phyloP scores from a whole-genome alignment of 1,284 basidiomycete species.

The Cutaneotrichosporon sp. region DNA sequence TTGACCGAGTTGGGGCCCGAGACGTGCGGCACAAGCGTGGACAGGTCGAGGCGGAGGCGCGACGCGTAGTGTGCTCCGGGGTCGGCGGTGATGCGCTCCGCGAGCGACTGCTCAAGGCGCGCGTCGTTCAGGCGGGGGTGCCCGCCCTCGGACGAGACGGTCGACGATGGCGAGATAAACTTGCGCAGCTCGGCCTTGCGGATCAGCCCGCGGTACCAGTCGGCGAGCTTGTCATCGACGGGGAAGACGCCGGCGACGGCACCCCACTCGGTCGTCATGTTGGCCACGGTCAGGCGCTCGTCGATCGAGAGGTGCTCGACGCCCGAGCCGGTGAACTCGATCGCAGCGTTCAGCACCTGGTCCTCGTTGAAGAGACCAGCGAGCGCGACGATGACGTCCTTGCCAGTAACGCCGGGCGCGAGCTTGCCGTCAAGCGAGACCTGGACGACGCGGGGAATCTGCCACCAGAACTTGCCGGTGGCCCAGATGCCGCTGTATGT shows the following conservation, averaged over 20 bases:
- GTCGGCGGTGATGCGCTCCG: constrained; percentile 68
- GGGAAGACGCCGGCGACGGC: constrained; percentile 96
- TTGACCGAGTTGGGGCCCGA: constrained; percentile 99
- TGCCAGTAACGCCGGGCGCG: constrained; percentile 89
- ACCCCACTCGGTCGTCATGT: constrained; percentile 99
- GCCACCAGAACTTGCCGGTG: constrained; percentile 99
- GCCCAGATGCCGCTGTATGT: constrained; percentile 80
- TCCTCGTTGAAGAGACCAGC: constrained; percentile 97
- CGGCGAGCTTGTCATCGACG: constrained; percentile 75
- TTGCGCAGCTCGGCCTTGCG: constrained; percentile 76
- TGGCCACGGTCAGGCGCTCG: constrained; percentile 91
- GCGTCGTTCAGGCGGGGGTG: constrained; percentile 85
- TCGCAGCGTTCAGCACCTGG: constrained; percentile 96
- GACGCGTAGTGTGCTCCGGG: constrained; percentile 79
- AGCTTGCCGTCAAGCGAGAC: constrained; percentile 86
- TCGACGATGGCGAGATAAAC: constrained; percentile 57
- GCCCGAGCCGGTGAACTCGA: constrained; percentile 96
- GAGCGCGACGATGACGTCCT: constrained; percentile 97
- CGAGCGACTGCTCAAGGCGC: constrained; percentile 68
- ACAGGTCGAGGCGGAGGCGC: constrained; percentile 88
- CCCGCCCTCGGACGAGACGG: constrained; percentile 54
- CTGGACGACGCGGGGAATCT: constrained; percentile 94
- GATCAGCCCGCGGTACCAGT: constrained; percentile 86
- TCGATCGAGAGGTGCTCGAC: constrained; percentile 80
- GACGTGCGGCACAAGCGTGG: constrained; percentile 90